phyloP scores from a whole-genome alignment of 768 basidiomycete genomes.

The Galerina sulciceps region DNA sequence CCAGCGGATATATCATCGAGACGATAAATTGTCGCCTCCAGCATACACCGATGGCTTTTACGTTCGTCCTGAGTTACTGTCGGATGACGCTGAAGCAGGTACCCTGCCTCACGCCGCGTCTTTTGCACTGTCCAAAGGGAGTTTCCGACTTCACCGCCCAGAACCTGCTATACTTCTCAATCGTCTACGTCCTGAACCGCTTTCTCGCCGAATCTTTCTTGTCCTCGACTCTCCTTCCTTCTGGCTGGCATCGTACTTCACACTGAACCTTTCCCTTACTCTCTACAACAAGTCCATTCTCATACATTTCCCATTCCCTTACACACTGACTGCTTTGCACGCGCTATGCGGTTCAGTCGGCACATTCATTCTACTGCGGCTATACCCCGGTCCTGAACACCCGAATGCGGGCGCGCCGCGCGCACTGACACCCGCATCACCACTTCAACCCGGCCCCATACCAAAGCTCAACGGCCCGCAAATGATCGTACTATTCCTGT shows the following conservation, averaged over 20 bases:
- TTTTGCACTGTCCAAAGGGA: constrained; percentile 1
- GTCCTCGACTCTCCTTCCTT: constrained; percentile 26
- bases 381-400: constrained; percentile 9
- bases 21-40: constrained; percentile 15
- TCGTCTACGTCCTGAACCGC: background rate
- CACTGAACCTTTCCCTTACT: constrained; percentile 89
- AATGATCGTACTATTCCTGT: constrained; percentile 69
- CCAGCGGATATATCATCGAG: constrained; percentile 18
- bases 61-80: background rate
- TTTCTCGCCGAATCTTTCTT: background rate
- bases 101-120: constrained; percentile 2
- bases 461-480: constrained; percentile 52
- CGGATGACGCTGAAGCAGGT: constrained; percentile 5
- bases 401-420: background rate
- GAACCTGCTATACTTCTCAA: background rate
- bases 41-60: constrained; percentile 5
- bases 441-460: constrained; percentile 4
- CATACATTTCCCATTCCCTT: constrained; percentile 92
- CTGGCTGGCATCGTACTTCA: constrained; percentile 87
- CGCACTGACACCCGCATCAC: constrained; percentile 10
- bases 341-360: constrained; percentile 87
- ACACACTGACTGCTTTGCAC: constrained; percentile 92
- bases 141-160: constrained; percentile 1
- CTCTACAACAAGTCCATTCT: constrained; percentile 95
- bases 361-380: constrained; percentile 64